phyloP scores from a whole-genome alignment of 345 rosid genomes.

The Adansonia digitata region DNA sequence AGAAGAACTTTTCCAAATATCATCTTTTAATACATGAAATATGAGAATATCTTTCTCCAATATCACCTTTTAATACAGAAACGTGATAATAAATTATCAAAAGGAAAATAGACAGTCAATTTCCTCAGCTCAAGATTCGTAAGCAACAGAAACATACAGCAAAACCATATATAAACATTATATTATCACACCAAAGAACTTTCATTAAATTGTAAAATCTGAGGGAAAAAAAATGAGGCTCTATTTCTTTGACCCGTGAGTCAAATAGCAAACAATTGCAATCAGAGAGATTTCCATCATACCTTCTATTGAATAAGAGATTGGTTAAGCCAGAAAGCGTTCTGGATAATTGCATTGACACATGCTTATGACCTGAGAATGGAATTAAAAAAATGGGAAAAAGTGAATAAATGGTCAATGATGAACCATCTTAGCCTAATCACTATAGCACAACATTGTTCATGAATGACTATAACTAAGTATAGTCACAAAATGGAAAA shows the following conservation, averaged over 20 bases:
- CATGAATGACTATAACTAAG: not conserved
- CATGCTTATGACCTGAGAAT: slow-evolving; percentile 47
- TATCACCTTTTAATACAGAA: not conserved
- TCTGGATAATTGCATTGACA: slow-evolving; percentile 62
- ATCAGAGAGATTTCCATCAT: not conserved
- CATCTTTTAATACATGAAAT: not conserved
- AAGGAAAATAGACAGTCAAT: not conserved
- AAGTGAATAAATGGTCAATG: not conserved
- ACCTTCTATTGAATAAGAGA: slow-evolving; percentile 76
- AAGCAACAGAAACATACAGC: not conserved
- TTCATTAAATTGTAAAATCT: not conserved
- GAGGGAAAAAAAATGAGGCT: not conserved
- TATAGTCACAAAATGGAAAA: not conserved
- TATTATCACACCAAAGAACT: not conserved
- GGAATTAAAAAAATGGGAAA: not conserved
- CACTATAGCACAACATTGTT: not conserved
- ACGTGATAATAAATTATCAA: not conserved
- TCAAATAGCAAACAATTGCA: not conserved
- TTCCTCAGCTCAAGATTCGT: not conserved
- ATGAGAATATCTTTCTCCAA: not conserved
- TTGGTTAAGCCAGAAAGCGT: slow-evolving; percentile 56
- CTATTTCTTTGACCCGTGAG: not conserved
- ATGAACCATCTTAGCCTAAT: not conserved
- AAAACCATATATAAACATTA: not conserved
- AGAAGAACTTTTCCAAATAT: not conserved